These are phyloP conservation scores for Dicorynia guianensis DNA, from an alignment of 306 rosid species.

Conservation along the genomic window DNA sequence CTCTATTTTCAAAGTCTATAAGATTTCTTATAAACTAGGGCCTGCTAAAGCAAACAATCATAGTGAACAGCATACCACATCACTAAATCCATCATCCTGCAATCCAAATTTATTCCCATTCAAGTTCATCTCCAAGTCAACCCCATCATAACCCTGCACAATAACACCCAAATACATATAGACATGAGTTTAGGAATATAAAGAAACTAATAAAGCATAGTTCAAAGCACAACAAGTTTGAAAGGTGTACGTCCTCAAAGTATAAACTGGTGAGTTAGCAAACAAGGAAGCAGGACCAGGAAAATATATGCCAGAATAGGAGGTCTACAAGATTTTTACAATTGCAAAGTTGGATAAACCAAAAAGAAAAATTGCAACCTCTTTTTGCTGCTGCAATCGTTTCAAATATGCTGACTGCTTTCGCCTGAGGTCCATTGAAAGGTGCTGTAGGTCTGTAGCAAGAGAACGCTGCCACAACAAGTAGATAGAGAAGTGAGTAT, in stretches of 20 bases:
- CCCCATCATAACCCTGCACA: slow-evolving; percentile 71
- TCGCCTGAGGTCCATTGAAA: slow-evolving; percentile 74
- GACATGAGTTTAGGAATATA: slow-evolving; percentile 21
- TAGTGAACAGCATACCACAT: slow-evolving; percentile 55
- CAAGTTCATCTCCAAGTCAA: slow-evolving; percentile 82
- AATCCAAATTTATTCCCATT: slow-evolving; percentile 57
- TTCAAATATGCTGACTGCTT: slow-evolving; percentile 79
- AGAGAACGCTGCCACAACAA: slow-evolving; percentile 73
- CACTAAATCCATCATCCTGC: slow-evolving; percentile 62
- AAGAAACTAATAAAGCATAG: background rate
- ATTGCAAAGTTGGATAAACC: slow-evolving; percentile 15
- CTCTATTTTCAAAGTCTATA: background rate
- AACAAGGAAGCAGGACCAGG: slow-evolving; percentile 6
- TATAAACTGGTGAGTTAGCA: background rate
- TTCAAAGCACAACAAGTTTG: background rate
- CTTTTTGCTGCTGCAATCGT: slow-evolving; percentile 73
- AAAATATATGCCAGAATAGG: background rate
- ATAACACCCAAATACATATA: slow-evolving; percentile 37
- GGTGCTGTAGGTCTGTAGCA: slow-evolving; percentile 86
- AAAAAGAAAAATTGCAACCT: slow-evolving; percentile 57
- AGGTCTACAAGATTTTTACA: background rate
- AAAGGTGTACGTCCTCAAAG: background rate
- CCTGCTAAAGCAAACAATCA: slow-evolving; percentile 18
- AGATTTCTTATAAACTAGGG: slow-evolving; percentile 27
- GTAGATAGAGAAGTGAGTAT: slow-evolving; percentile 38